Conservation (phyloP, 2,329 filamentous ascomycete species). For the Aureobasidium subglaciale region DNA sequence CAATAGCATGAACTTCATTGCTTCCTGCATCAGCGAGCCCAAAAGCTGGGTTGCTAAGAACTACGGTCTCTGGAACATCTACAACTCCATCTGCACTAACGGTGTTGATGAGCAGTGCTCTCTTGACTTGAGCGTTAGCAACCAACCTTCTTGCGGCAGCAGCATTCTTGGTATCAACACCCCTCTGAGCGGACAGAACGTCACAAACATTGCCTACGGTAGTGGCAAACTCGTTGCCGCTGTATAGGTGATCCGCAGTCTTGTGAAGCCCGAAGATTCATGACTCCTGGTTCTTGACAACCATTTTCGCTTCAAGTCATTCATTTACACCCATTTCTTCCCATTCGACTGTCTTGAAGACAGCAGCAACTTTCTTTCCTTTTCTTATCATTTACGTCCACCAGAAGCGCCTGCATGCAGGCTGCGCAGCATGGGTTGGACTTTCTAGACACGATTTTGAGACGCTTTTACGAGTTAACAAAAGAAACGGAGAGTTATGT, state of each 20-base stretch:
- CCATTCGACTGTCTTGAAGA: conserved; percentile 11
- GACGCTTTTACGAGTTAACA: background rate
- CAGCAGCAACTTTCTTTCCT: background rate
- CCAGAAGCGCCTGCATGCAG: conserved; percentile 4
- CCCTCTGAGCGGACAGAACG: conserved; percentile 18
- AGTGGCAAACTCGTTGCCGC: conserved; percentile 19
- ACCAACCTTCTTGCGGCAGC: conserved; percentile 24
- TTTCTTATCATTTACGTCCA: background rate
- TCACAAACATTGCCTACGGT: conserved; percentile 25
- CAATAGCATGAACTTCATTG: conserved; percentile 53
- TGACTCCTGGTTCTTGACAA: background rate
- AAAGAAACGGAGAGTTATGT: background rate
- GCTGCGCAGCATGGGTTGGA: conserved; percentile 1
- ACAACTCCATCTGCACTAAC: conserved; percentile 35
- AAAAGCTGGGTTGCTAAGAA: conserved; percentile 49
- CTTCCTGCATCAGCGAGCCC: conserved; percentile 27
- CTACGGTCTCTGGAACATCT: conserved; percentile 43
- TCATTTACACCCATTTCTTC: background rate
- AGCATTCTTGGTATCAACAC: conserved; percentile 21
- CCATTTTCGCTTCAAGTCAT: conserved; percentile 8
- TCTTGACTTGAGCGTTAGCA: conserved; percentile 24
- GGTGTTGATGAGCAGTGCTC: conserved; percentile 26
- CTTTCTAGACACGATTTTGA: conserved; percentile 6
- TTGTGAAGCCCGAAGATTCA: background rate
- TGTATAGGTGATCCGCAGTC: background rate